These are phyloP conservation scores for Patellaria atrata DNA, from an alignment of 495 filamentous ascomycete species.

Conservation along the genomic window DNA sequence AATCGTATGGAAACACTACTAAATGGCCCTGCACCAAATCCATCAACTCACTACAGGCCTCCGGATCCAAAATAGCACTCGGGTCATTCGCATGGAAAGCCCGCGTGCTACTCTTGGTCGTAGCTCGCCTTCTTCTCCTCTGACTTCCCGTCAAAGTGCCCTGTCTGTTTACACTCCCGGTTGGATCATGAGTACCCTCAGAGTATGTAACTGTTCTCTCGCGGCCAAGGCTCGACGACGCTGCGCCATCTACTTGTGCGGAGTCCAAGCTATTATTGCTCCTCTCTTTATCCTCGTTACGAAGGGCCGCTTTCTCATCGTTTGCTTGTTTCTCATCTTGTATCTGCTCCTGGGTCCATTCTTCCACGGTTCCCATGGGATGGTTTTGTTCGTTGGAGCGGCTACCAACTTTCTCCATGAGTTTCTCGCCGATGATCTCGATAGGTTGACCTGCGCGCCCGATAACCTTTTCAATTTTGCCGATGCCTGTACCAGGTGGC, in stretches of 20 bases:
- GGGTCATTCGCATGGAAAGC: conserved; percentile 61
- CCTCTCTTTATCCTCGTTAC: conserved; percentile 5
- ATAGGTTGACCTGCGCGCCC: conserved; percentile 7
- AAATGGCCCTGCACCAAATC: conserved; percentile 75
- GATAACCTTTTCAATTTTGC: conserved; percentile 8
- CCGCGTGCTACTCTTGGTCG: conserved; percentile 58
- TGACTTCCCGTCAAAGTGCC: neutral
- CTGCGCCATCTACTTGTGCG: conserved; percentile 5
- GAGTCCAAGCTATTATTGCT: conserved; percentile 8
- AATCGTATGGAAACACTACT: conserved; percentile 88
- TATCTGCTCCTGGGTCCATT: conserved; percentile 26
- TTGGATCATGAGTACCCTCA: conserved; percentile 6
- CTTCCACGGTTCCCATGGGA: conserved; percentile 28
- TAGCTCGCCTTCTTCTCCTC: conserved; percentile 52
- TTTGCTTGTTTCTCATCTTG: conserved; percentile 9
- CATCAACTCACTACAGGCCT: conserved; percentile 67
- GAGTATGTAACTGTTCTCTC: conserved; percentile 14
- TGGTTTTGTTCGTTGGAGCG: conserved; percentile 30
- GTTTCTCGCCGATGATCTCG: conserved; percentile 14
- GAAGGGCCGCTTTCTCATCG: conserved; percentile 29
- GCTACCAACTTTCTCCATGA: conserved; percentile 22
- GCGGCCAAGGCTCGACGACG: conserved; percentile 7
- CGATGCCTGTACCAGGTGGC: conserved; percentile 20
- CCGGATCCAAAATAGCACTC: conserved; percentile 41
- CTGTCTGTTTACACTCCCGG: conserved; percentile 4